Evolutionary conservation across 73 alveolate genomes (phyloP).

Genomic region (Paramecium pentaurelia): DNA sequence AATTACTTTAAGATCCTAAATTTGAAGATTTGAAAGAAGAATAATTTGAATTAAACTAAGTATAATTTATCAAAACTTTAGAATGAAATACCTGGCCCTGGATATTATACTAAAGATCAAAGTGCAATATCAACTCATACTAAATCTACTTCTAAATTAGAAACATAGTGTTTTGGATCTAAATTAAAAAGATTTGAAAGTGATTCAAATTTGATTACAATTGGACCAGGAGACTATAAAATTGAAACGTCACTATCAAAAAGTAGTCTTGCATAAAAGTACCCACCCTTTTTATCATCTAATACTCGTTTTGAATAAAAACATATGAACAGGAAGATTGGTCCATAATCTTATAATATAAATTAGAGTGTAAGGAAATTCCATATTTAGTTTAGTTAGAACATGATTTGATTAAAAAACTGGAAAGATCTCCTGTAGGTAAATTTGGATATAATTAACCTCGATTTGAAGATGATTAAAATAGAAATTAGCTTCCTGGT

Average conservation of each 20-base stretch:
- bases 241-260: background rate
- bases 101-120: background rate
- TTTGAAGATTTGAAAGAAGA: constrained; percentile 8
- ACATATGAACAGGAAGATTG: background rate
- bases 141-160: background rate
- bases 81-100: constrained; percentile 13
- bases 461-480: background rate
- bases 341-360: constrained; percentile 3
- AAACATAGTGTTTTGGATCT: background rate
- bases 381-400: background rate
- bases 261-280: background rate
- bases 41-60: constrained; percentile 1
- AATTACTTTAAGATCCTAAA: background rate
- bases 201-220: background rate
- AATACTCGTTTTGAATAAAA: constrained; percentile 23
- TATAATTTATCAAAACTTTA: background rate
- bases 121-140: background rate
- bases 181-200: constrained; percentile 13
- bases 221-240: constrained; percentile 35
- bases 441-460: constrained; percentile 42
- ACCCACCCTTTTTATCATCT: constrained; percentile 4
- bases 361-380: background rate
- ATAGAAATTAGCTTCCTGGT: background rate
- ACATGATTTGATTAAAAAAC: background rate
- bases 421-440: constrained; percentile 31